Percentiles rank a stretch among this genome's conserved stretches.
phyloP scores from a whole-genome alignment of 129 eudicot genomes.

The Lactuca saligna region DNA sequence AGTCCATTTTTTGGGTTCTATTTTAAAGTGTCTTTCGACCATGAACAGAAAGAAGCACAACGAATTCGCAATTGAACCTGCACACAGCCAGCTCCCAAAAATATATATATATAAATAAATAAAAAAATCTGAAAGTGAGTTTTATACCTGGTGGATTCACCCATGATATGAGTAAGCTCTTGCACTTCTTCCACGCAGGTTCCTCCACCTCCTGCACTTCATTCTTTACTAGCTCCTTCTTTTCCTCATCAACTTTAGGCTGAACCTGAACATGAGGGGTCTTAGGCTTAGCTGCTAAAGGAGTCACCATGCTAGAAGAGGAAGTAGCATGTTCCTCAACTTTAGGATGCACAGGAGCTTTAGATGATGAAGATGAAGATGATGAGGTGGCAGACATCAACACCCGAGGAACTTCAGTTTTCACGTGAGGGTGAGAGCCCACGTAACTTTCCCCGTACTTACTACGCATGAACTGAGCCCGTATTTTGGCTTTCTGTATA shows the following conservation, averaged over 20 bases:
- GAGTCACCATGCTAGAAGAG: slow-evolving; percentile 32
- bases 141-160: slow-evolving; percentile 75
- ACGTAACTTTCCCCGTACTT: slow-evolving; percentile 51
- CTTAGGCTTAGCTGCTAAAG: slow-evolving; percentile 36
- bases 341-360: slow-evolving; percentile 37
- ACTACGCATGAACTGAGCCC: slow-evolving; percentile 84
- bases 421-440: slow-evolving; percentile 40
- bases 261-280: slow-evolving; percentile 17
- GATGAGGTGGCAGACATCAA: slow-evolving; percentile 29
- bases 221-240: slow-evolving; percentile 25
- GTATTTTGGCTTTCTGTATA: slow-evolving; percentile 90
- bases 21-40: slow-evolving; percentile 6
- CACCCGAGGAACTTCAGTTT: slow-evolving; percentile 45
- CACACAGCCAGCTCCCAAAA: slow-evolving; percentile 24
- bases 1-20: not conserved
- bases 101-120: not conserved
- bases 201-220: slow-evolving; percentile 35
- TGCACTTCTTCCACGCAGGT: slow-evolving; percentile 63
- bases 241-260: slow-evolving; percentile 51
- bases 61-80: slow-evolving; percentile 24
- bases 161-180: slow-evolving; percentile 77
- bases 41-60: slow-evolving; percentile 14
- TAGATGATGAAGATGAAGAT: slow-evolving; percentile 17
- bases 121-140: not conserved
- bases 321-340: slow-evolving; percentile 45